These are phyloP conservation scores for Kalmanozyma brasiliensis DNA, from an alignment of 1,284 basidiomycete genomes.

Conservation along the genomic window DNA sequence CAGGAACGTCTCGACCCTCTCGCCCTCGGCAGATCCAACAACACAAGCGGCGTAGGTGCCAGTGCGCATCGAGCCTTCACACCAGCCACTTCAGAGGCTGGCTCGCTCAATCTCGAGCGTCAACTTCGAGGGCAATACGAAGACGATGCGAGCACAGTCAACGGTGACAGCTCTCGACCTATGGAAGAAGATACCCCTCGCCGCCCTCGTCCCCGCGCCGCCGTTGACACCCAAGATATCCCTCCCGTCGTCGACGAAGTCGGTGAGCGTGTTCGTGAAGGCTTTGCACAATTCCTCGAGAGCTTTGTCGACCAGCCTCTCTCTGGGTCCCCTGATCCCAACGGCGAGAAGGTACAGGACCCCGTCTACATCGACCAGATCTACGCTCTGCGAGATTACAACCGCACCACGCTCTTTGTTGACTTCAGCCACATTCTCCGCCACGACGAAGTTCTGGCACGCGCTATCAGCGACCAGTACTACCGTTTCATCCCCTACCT, in stretches of 20 bases:
- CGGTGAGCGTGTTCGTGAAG: conserved; percentile 89
- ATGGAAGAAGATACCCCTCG: conserved; percentile 48
- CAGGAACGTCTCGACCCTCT: conserved; percentile 42
- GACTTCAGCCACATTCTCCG: conserved; percentile 91
- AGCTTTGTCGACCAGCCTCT: conserved; percentile 80
- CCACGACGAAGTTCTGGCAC: conserved; percentile 88
- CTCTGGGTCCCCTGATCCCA: conserved; percentile 71
- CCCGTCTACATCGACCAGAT: conserved; percentile 90
- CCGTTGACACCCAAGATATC: conserved; percentile 71
- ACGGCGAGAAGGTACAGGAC: conserved; percentile 67
- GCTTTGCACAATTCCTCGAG: conserved; percentile 89
- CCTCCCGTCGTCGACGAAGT: conserved; percentile 89
- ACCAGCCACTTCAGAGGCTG: conserved; percentile 40
- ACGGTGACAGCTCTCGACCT: conserved; percentile 28
- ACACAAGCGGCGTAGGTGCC: conserved; percentile 29
- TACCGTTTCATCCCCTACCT: conserved; percentile 89
- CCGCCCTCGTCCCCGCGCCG: conserved; percentile 41
- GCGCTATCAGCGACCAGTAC: conserved; percentile 92
- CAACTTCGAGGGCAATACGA: conserved; percentile 41
- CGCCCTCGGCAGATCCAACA: conserved; percentile 36
- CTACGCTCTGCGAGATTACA: conserved; percentile 89
- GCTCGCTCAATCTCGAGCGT: conserved; percentile 43
- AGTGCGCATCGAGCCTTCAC: conserved; percentile 36
- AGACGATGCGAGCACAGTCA: conserved; percentile 36
- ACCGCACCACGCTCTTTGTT: conserved; percentile 93